These are phyloP conservation scores for Xanthoconium stramineum DNA, from an alignment of 768 basidiomycete species.

Conservation along the genomic window DNA sequence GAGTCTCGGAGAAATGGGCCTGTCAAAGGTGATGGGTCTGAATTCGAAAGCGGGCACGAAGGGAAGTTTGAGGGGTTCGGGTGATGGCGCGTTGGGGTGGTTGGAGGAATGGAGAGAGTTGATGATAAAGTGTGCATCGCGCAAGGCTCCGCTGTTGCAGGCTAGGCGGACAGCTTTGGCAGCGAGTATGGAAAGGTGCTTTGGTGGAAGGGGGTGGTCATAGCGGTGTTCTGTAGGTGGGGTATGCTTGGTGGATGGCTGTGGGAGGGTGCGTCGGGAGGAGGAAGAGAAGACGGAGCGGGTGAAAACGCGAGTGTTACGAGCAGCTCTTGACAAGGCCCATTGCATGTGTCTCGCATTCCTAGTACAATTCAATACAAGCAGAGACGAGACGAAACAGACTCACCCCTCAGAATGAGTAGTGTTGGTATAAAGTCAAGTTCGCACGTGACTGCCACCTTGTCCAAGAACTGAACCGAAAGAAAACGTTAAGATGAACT, in stretches of 20 bases:
- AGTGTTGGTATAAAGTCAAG: not conserved
- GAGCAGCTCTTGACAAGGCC: conserved; percentile 54
- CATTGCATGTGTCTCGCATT: conserved; percentile 74
- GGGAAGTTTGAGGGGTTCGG: conserved; percentile 15
- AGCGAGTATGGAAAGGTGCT: conserved; percentile 31
- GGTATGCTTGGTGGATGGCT: conserved; percentile 2
- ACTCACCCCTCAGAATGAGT: not conserved
- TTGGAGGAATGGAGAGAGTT: conserved; percentile 52
- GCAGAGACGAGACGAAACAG: not conserved
- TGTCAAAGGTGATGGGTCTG: conserved; percentile 45
- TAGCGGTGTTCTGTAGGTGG: too few relatives aligned
- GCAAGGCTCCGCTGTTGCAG: conserved; percentile 39
- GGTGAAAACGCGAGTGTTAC: conserved; percentile 26
- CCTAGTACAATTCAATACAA: not conserved
- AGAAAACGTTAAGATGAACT: conserved; percentile 48
- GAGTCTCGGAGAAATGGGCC: conserved; percentile 53
- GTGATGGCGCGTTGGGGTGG: not conserved
- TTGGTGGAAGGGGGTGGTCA: not conserved
- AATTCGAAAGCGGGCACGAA: conserved; percentile 33
- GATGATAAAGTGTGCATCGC: conserved; percentile 55
- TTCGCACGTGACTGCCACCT: conserved; percentile 22
- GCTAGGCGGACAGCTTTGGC: conserved; percentile 51
- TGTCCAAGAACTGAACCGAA: not conserved
- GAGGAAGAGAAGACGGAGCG: conserved; percentile 12
- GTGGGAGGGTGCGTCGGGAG: not conserved